Evolutionary conservation across 306 rosid species (phyloP), one percentile per base, ranked within the genome.

Genomic region (Gleditsia sinensis): DNA sequence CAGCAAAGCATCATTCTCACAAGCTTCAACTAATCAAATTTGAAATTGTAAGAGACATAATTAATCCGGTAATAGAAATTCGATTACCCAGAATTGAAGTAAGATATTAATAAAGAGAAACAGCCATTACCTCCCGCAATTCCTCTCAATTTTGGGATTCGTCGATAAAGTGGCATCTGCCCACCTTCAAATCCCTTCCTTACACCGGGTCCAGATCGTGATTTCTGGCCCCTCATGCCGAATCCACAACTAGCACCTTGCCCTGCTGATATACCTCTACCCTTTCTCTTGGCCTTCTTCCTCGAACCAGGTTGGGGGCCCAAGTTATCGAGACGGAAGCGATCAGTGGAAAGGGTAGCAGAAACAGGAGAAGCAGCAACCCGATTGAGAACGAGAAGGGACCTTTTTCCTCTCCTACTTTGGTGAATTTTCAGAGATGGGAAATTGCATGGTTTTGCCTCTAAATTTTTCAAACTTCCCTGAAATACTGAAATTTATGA

Each of bases 191-290:
- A 94, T 0, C 99, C 99, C 23, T 59, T 84, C 56, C 82, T 83
- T 0, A 94, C 90, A 0, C 97, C 99, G 2, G 99, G 96, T 0
- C 97, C 99, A 45, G 99, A 94, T 27, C 99, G 81, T 39, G 99
- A 92, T 70, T 94, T 94, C 86, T 94, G 99, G 3, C 99, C 99
- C 37, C 97, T 85, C 99, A 94, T 94, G 1, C 99, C 97, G 62
- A 94, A 94, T 27, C 99, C 99, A 54, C 99, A 94, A 80, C 99
- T 94, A n/a, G 86, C 89, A 1, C 99, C 97, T 82, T 94, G 98
- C 27, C 97, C 99, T 2, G 99, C 97, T 0, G 99, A n/a, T 17
- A 87, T 86, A 34, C 99, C 99, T 76, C 99, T 80, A 0, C 98
- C 98, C 82, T 90, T 95, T 83, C 96, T 88, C 91, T 94, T 94